Percentiles rank a stretch among this genome's conserved stretches.
These are phyloP conservation scores for Cladosporium phlei DNA, from an alignment of 2,329 filamentous ascomycete genomes.

Conservation along the genomic window DNA sequence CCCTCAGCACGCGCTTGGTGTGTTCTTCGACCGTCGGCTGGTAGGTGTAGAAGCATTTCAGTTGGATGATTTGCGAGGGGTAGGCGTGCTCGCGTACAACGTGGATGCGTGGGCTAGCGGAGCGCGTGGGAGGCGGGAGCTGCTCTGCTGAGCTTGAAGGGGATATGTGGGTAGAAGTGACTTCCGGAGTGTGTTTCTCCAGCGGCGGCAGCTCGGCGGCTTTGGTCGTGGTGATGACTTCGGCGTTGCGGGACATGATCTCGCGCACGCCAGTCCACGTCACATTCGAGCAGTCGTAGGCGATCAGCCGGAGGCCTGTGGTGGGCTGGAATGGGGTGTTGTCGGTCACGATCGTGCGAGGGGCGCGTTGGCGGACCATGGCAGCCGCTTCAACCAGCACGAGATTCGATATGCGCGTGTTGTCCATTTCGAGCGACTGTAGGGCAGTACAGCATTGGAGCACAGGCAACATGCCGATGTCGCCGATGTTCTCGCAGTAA, in stretches of 20 bases:
- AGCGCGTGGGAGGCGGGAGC: constrained; percentile 13
- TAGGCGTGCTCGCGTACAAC: constrained; percentile 46
- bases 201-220: constrained; percentile 24
- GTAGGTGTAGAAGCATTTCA: constrained; percentile 94
- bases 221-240: constrained; percentile 53
- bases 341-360: constrained; percentile 37
- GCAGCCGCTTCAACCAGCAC: constrained; percentile 77
- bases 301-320: constrained; percentile 68
- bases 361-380: constrained; percentile 61
- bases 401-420: constrained; percentile 83
- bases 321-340: constrained; percentile 36
- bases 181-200: constrained; percentile 17
- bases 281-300: constrained; percentile 87
- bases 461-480: constrained; percentile 76
- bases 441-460: constrained; percentile 70
- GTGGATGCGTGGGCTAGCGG: constrained; percentile 22
- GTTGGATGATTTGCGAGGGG: constrained; percentile 71
- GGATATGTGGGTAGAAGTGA: constrained; percentile 18
- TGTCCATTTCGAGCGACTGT: constrained; percentile 77
- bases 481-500: constrained; percentile 82
- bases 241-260: constrained; percentile 77
- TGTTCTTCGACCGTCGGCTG: constrained; percentile 94
- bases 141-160: constrained; percentile 25
- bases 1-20: constrained; percentile 74
- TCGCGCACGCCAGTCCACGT: constrained; percentile 90